Conservation (phyloP, 1,284 basidiomycete species). For the Entoloma clypeatum region DNA sequence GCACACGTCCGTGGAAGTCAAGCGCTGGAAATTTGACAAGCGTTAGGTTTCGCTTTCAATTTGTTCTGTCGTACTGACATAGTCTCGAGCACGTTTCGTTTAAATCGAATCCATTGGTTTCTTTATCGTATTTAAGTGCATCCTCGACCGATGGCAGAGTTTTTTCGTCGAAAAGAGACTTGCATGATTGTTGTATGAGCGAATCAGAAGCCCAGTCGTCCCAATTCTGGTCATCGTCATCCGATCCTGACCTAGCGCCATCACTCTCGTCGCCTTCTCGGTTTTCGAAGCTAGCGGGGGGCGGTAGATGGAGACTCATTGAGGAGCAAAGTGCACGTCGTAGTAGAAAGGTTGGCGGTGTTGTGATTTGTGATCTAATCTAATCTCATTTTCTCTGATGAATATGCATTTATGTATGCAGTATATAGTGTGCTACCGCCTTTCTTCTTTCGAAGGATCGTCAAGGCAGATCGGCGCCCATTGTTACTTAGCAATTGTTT, state of each 20-base stretch:
- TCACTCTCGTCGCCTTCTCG: slow-evolving; percentile 18
- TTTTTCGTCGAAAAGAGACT: slow-evolving; percentile 79
- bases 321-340: slow-evolving; percentile 7
- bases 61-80: too few species aligned
- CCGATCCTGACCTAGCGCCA: slow-evolving; percentile 33
- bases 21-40: slow-evolving; percentile 35
- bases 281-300: slow-evolving; percentile 22
- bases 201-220: slow-evolving; percentile 81
- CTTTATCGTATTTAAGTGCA: slow-evolving; percentile 64
- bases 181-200: slow-evolving; percentile 49
- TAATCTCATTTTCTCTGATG: slow-evolving; percentile 2
- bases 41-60: too few species aligned
- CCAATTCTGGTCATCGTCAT: slow-evolving; percentile 67
- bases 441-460: background rate
- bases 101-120: slow-evolving; percentile 63
- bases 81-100: slow-evolving; percentile 44
- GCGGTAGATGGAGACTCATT: slow-evolving; percentile 39
- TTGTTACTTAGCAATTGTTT: too few species aligned
- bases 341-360: background rate
- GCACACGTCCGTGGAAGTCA: slow-evolving; percentile 67
- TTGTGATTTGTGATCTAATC: slow-evolving; percentile 14
- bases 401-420: too few species aligned
- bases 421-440: slow-evolving; percentile 1
- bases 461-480: background rate
- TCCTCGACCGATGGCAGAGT: slow-evolving; percentile 57